phyloP scores from a whole-genome alignment of 768 basidiomycete genomes.

The Pleurotus ostreatus region DNA sequence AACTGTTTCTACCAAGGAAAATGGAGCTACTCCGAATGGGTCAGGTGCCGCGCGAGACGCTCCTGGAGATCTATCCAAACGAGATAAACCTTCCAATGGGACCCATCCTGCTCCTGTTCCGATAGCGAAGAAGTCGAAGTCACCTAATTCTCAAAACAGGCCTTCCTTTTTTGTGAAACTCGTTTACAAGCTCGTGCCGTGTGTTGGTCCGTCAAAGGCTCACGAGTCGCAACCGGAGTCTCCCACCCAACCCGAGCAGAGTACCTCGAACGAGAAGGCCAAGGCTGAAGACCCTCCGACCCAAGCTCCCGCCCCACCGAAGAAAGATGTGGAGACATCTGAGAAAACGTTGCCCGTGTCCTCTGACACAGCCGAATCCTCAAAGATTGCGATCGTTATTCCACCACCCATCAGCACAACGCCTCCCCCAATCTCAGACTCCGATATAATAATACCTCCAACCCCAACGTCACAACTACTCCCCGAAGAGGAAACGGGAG shows the following conservation, averaged over 20 bases:
- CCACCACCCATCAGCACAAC: slow-evolving; percentile 18
- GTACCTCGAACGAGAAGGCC: slow-evolving; percentile 26
- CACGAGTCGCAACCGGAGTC: slow-evolving; percentile 34
- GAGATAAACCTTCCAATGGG: background rate
- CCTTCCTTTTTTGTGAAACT: slow-evolving; percentile 58
- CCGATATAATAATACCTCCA: slow-evolving; percentile 40
- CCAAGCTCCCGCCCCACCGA: slow-evolving; percentile 10
- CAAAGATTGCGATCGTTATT: slow-evolving; percentile 29
- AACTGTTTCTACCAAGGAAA: background rate
- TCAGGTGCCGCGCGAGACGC: background rate
- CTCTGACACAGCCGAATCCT: background rate
- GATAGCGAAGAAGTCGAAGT: slow-evolving; percentile 1
- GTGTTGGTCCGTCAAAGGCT: slow-evolving; percentile 50
- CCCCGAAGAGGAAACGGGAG: slow-evolving; percentile 67
- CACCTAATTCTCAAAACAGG: slow-evolving; percentile 20
- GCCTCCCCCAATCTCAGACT: slow-evolving; percentile 22
- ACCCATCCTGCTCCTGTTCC: slow-evolving; percentile 1
- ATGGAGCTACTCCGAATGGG: slow-evolving; percentile 1
- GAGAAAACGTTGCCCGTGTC: slow-evolving; percentile 11
- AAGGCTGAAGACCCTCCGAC: slow-evolving; percentile 9
- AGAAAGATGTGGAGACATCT: slow-evolving; percentile 14
- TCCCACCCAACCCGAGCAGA: slow-evolving; percentile 28
- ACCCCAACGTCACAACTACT: slow-evolving; percentile 38
- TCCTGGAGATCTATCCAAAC: background rate
- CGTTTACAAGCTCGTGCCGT: slow-evolving; percentile 61